These are phyloP conservation scores for Laburnicola sp. DNA, from an alignment of 2,329 filamentous ascomycete species.

Conservation along the genomic window DNA sequence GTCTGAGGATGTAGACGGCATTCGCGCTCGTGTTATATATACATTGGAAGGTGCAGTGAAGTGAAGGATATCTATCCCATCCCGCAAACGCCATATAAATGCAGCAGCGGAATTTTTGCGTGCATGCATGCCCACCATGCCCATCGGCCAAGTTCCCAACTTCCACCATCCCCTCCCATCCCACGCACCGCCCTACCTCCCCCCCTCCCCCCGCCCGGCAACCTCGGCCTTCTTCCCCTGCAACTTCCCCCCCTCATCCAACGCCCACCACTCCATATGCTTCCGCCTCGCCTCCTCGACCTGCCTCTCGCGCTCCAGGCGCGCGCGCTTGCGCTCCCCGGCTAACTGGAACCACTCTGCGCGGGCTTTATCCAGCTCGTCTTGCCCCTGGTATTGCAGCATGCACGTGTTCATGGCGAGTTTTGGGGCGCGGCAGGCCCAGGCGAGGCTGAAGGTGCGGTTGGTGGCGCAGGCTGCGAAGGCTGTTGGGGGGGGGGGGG, in stretches of 20 bases:
- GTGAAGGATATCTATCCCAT: neutral
- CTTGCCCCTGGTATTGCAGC: constrained; percentile 79
- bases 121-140: constrained; percentile 17
- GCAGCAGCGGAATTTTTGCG: constrained; percentile 9
- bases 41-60: too few relatives aligned
- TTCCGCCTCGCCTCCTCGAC: constrained; percentile 52
- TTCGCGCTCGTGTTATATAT: too few relatives aligned
- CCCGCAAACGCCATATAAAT: constrained; percentile 19
- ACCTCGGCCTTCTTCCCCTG: constrained; percentile 28
- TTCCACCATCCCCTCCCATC: neutral
- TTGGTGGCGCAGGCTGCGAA: constrained; percentile 89
- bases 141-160: constrained; percentile 14
- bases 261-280: constrained; percentile 57
- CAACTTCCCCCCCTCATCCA: constrained; percentile 45
- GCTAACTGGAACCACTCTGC: constrained; percentile 90
- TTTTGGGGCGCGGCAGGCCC: constrained; percentile 78
- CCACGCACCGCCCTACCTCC: constrained; percentile 17
- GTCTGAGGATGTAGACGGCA: too few relatives aligned
- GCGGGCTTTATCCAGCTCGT: constrained; percentile 82
- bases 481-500: constrained; percentile 55
- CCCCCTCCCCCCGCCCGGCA: constrained; percentile 9
- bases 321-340: constrained; percentile 68
- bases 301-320: constrained; percentile 59
- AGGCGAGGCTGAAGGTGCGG: constrained; percentile 84
- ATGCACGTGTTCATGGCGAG: constrained; percentile 93